phyloP scores from a whole-genome alignment of 257 asterid genomes.

The Solanum corneliomulleri region DNA sequence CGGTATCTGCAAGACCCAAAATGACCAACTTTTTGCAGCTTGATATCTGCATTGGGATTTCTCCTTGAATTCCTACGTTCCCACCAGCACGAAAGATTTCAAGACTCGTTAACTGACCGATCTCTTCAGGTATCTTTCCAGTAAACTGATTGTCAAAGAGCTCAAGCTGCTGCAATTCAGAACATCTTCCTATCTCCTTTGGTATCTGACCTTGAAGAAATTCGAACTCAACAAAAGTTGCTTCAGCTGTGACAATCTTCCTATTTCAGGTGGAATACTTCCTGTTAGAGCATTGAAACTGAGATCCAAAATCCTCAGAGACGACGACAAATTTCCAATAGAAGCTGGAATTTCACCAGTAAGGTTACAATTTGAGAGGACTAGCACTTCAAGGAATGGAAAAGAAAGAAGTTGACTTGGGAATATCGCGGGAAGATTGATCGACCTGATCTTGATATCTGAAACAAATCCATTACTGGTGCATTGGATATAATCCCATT shows the following conservation, averaged over 20 bases:
- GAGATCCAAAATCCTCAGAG: conserved; percentile 42
- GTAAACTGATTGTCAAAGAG: conserved; percentile 47
- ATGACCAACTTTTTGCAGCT: conserved; percentile 34
- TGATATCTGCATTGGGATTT: conserved; percentile 48
- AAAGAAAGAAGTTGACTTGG: conserved; percentile 43
- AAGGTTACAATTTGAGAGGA: conserved; percentile 40
- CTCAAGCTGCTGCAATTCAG: conserved; percentile 35
- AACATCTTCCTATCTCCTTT: conserved; percentile 41
- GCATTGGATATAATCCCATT: conserved; percentile 59
- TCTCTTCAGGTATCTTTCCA: conserved; percentile 37
- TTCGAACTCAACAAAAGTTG: conserved; percentile 37
- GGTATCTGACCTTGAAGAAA: conserved; percentile 41
- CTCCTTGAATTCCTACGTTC: conserved; percentile 38
- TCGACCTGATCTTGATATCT: conserved; percentile 31
- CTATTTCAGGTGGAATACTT: conserved; percentile 41
- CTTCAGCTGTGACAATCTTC: conserved; percentile 30
- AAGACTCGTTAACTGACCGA: conserved; percentile 28
- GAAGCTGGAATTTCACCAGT: conserved; percentile 42
- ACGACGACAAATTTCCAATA: conserved; percentile 35
- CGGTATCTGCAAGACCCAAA: conserved; percentile 61
- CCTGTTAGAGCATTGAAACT: conserved; percentile 53
- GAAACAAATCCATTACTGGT: conserved; percentile 29
- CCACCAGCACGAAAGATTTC: conserved; percentile 63
- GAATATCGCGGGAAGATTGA: conserved; percentile 41
- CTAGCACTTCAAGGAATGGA: conserved; percentile 27